Conservation (phyloP, 108 stramenopile genomes). For the Skeletonema potamos region DNA sequence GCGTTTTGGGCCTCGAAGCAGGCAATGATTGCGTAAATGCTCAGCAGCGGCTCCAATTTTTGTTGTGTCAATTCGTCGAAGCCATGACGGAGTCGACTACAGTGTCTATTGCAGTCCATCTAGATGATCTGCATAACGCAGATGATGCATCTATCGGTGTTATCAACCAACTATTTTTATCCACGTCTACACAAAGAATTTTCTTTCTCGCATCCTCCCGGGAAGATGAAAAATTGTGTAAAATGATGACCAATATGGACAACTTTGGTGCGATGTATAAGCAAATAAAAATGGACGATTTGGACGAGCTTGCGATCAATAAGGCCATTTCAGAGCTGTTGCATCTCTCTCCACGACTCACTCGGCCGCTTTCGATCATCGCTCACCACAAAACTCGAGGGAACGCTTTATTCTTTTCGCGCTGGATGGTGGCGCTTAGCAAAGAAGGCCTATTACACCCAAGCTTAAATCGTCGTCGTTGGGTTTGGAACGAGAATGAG, state of each 20-base stretch:
- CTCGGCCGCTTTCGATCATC: conserved; percentile 6
- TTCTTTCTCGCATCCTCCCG: conserved; percentile 15
- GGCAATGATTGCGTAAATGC: neutral
- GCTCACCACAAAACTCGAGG: conserved; percentile 31
- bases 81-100: conserved; percentile 5
- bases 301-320: conserved; percentile 8
- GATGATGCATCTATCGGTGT: conserved; percentile 18
- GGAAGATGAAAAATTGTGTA: conserved; percentile 7
- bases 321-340: conserved; percentile 16
- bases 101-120: neutral
- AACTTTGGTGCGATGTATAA: neutral
- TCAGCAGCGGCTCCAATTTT: conserved; percentile 20
- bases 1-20: neutral
- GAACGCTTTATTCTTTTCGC: conserved; percentile 18
- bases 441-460: conserved; percentile 4
- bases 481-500: conserved; percentile 32
- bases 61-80: conserved; percentile 25
- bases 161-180: conserved; percentile 6
- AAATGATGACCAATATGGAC: neutral
- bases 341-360: conserved; percentile 14
- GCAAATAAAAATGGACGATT: conserved; percentile 1
- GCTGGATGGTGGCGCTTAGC: conserved; percentile 7
- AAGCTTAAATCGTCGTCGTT: conserved; percentile 8
- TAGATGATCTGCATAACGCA: conserved; percentile 38
- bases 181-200: neutral